Percentiles rank a stretch among this genome's conserved stretches.
Conservation (phyloP, 176 grass and related monocot genomes). For the Aegilops tauschii region DNA sequence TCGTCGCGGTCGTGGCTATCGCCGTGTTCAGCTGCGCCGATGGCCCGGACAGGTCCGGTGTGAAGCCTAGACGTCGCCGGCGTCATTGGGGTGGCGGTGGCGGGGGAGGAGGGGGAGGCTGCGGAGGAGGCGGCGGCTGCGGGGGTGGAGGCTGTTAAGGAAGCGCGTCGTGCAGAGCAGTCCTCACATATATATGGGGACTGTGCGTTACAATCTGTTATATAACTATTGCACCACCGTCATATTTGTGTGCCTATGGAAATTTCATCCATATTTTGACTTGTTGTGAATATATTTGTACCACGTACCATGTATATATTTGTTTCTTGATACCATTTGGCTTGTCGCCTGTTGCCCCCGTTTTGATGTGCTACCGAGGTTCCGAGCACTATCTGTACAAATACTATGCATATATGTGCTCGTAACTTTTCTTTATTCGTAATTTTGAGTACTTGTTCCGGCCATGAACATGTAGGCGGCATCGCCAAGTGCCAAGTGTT, state of each 20-base stretch:
- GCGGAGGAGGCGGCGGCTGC: not conserved
- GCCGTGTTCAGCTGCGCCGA: not conserved
- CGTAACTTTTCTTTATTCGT: too few relatives aligned
- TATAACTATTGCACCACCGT: not conserved
- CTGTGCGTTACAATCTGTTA: not conserved
- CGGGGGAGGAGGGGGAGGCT: not conserved
- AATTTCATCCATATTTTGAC: not conserved
- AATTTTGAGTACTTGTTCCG: too few relatives aligned
- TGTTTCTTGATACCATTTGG: not conserved
- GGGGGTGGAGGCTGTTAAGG: not conserved
- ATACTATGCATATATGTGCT: too few relatives aligned
- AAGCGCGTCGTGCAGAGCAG: not conserved
- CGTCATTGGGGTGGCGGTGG: not conserved
- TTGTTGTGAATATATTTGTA: not conserved
- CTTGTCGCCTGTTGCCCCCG: not conserved
- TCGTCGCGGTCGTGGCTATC: not conserved
- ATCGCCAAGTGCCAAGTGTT: too few relatives aligned
- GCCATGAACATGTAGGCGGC: too few relatives aligned
- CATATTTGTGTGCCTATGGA: not conserved
- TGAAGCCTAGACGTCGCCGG: not conserved
- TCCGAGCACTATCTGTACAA: too few relatives aligned
- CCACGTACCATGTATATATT: not conserved
- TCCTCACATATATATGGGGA: not conserved
- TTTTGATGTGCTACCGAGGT: not conserved
- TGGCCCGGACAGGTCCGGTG: not conserved